Percentiles rank a stretch among this genome's conserved stretches.
Conservation (phyloP, 2,329 filamentous ascomycete species). For the Penicillium expansum region DNA sequence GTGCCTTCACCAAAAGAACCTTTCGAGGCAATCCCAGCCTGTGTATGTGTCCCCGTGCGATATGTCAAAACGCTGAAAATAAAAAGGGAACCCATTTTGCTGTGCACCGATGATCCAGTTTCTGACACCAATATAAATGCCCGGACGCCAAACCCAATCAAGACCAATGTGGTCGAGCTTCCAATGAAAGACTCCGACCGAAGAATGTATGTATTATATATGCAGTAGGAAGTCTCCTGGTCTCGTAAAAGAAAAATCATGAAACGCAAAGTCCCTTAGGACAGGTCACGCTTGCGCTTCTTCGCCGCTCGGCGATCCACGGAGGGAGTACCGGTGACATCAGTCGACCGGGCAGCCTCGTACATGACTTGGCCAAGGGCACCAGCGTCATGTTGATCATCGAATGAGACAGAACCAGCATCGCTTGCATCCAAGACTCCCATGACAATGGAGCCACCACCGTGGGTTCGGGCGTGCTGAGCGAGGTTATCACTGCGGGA, state of each 20-base stretch:
- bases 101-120: constrained; percentile 24
- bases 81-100: constrained; percentile 15
- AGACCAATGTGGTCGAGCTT: constrained; percentile 26
- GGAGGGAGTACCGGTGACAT: constrained; percentile 53
- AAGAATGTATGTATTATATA: constrained; percentile 32
- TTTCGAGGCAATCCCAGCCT: neutral
- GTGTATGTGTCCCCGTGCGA: constrained; percentile 9
- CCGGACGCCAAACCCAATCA: constrained; percentile 38
- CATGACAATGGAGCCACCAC: constrained; percentile 86
- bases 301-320: constrained; percentile 58
- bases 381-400: constrained; percentile 60
- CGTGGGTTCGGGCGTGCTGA: constrained; percentile 92
- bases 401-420: constrained; percentile 37
- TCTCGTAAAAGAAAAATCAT: constrained; percentile 32
- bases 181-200: constrained; percentile 23
- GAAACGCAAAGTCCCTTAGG: constrained; percentile 43
- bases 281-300: constrained; percentile 72
- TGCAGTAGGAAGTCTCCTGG: constrained; percentile 38
- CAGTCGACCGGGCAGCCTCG: constrained; percentile 67
- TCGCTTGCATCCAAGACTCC: constrained; percentile 75
- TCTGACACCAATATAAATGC: constrained; percentile 29
- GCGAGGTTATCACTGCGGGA: constrained; percentile 96
- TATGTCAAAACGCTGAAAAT: constrained; percentile 9
- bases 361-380: constrained; percentile 75
- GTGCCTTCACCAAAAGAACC: constrained; percentile 2